phyloP scores from a whole-genome alignment of 768 basidiomycete genomes.

The Boletus rufocinnamomeus region DNA sequence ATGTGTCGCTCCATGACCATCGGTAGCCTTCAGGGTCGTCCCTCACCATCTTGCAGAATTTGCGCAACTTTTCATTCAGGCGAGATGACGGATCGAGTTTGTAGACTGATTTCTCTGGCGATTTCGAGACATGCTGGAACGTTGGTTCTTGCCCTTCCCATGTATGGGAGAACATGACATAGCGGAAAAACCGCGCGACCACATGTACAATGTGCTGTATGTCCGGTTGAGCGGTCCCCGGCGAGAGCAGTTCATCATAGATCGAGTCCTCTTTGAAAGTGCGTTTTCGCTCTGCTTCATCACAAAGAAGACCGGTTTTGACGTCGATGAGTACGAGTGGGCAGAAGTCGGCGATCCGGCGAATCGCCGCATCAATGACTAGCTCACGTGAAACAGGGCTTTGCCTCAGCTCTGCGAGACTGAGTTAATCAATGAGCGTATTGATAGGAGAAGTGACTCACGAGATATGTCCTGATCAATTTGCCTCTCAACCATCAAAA shows the following conservation, averaged over 20 bases:
- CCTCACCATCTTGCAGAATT: not conserved
- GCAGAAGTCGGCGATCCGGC: not conserved
- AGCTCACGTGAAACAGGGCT: not conserved
- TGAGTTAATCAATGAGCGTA: not conserved
- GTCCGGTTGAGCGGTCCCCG: not conserved
- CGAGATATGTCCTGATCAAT: not conserved
- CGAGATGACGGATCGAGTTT: not conserved
- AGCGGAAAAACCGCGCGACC: not conserved
- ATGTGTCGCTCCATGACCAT: not conserved
- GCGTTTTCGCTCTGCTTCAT: not conserved
- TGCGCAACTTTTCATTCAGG: not conserved
- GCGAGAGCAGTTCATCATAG: not conserved
- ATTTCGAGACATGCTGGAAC: not conserved
- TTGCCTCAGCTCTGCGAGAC: not conserved
- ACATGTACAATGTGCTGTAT: not conserved
- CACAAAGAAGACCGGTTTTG: not conserved
- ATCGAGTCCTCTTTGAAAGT: not conserved
- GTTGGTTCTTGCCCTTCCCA: not conserved
- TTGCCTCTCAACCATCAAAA: not conserved
- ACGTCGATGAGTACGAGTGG: not conserved
- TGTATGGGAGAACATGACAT: not conserved
- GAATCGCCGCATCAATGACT: not conserved
- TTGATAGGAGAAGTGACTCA: not conserved
- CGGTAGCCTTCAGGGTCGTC: not conserved
- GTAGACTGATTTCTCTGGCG: not conserved